Percentiles rank a stretch among this genome's conserved stretches.
Evolutionary conservation across 2,329 filamentous ascomycete genomes (phyloP).

Genomic region (Ascochyta clinopodiicola): DNA sequence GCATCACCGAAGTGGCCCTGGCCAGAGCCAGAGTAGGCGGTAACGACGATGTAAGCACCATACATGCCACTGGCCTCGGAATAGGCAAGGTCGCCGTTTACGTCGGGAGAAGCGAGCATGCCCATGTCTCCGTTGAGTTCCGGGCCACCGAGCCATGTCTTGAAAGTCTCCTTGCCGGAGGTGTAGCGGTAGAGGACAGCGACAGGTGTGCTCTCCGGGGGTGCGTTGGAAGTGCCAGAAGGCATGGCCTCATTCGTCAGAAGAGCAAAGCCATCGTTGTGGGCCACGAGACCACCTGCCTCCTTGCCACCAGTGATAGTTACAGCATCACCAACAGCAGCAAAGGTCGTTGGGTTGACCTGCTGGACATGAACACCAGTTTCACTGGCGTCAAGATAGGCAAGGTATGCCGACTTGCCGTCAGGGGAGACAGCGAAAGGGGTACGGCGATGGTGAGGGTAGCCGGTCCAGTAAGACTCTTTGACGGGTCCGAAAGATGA

Average conservation of each 20-base stretch:
- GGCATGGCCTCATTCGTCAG: constrained; percentile 64
- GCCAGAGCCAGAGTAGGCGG: constrained; percentile 62
- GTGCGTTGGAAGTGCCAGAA: constrained; percentile 58
- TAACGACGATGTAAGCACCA: constrained; percentile 68
- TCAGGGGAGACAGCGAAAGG: constrained; percentile 67
- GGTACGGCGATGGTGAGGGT: constrained; percentile 67
- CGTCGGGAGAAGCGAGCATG: constrained; percentile 60
- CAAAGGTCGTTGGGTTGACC: constrained; percentile 62
- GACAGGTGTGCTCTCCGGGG: constrained; percentile 58
- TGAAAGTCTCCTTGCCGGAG: constrained; percentile 62
- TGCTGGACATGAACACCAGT: constrained; percentile 65
- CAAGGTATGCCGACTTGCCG: constrained; percentile 64
- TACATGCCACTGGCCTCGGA: constrained; percentile 63
- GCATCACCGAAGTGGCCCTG: constrained; percentile 66
- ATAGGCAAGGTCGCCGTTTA: constrained; percentile 69
- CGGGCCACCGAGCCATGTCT: constrained; percentile 66
- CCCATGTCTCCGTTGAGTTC: constrained; percentile 57
- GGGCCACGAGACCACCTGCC: constrained; percentile 65
- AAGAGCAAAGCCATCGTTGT: constrained; percentile 68
- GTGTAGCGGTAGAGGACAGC: constrained; percentile 66
- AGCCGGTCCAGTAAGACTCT: constrained; percentile 66
- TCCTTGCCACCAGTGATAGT: constrained; percentile 64
- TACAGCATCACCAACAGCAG: constrained; percentile 59
- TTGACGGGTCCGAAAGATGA: constrained; percentile 64
- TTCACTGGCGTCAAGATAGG: constrained; percentile 64